A percentile compares a stretch with the other conserved stretches of the same genome.
These are phyloP conservation scores for Colletotrichum sojae DNA, from an alignment of 2,329 filamentous ascomycete species.

Conservation along the genomic window DNA sequence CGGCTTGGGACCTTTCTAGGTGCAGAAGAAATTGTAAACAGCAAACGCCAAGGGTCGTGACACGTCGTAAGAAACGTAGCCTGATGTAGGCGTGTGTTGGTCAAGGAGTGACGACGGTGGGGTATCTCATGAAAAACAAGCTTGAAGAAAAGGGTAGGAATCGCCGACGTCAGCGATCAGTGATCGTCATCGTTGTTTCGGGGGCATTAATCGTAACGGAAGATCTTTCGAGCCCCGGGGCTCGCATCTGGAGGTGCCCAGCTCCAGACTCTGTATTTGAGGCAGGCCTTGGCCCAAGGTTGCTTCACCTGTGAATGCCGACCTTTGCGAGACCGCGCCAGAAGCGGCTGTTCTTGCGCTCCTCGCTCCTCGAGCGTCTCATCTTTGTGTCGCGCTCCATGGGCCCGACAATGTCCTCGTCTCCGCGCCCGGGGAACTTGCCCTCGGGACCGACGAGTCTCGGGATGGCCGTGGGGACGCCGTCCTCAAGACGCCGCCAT, in stretches of 20 bases:
- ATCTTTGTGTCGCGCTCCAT: conserved; percentile 79
- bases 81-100: conserved; percentile 27
- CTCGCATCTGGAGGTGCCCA: conserved; percentile 2
- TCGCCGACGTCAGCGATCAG: conserved; percentile 30
- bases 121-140: conserved; percentile 45
- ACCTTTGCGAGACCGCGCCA: conserved; percentile 66
- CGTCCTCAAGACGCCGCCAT: conserved; percentile 65
- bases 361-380: conserved; percentile 61
- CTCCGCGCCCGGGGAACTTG: conserved; percentile 90
- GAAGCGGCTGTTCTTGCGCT: conserved; percentile 61
- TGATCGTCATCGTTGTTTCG: conserved; percentile 33
- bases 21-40: conserved; percentile 12
- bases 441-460: conserved; percentile 79
- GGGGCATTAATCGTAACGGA: conserved; percentile 35
- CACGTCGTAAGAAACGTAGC: conserved; percentile 37
- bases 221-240: not conserved
- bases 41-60: conserved; percentile 21
- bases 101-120: conserved; percentile 43
- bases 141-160: conserved; percentile 22
- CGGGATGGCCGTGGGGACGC: conserved; percentile 76
- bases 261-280: conserved; percentile 4
- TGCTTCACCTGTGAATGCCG: conserved; percentile 44
- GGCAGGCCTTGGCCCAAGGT: not conserved
- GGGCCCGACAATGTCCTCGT: conserved; percentile 93
- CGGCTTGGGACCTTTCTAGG: conserved; percentile 9